phyloP scores from a whole-genome alignment of 495 filamentous ascomycete genomes.

The Choiromyces venosus region DNA sequence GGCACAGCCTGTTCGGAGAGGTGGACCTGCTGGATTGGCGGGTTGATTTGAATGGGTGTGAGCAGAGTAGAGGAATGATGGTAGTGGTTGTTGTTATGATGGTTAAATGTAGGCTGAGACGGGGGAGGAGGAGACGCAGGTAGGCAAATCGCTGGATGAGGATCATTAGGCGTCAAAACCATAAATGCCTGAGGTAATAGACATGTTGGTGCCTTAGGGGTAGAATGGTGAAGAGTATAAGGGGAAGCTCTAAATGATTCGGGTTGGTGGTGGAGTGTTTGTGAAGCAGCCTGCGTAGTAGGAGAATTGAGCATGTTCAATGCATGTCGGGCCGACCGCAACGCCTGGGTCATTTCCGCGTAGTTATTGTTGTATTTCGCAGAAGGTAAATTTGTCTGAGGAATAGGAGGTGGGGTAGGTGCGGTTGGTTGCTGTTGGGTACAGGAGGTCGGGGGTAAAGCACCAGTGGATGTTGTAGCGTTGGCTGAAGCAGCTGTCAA shows the following conservation, averaged over 20 bases:
- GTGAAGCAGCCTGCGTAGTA: conserved; percentile 20
- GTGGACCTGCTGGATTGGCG: conserved; percentile 29
- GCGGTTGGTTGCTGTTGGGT: conserved; percentile 34
- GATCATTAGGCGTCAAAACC: conserved; percentile 37
- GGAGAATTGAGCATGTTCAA: conserved; percentile 34
- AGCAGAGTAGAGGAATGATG: conserved; percentile 36
- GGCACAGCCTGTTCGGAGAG: conserved; percentile 30
- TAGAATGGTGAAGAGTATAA: conserved; percentile 23
- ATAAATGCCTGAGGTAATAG: conserved; percentile 40
- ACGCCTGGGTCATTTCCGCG: conserved; percentile 28
- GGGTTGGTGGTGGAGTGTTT: conserved; percentile 23
- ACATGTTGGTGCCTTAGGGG: conserved; percentile 24
- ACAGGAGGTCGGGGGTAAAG: conserved; percentile 20
- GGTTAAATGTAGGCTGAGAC: conserved; percentile 21
- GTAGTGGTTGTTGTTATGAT: conserved; percentile 25
- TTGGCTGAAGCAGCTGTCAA: conserved; percentile 37
- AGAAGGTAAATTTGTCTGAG: conserved; percentile 12
- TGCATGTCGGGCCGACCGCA: conserved; percentile 38
- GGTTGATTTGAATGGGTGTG: conserved; percentile 31
- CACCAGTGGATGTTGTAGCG: conserved; percentile 18
- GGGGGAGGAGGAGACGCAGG: conserved; percentile 35
- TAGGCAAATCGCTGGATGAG: conserved; percentile 37
- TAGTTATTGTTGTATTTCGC: conserved; percentile 21
- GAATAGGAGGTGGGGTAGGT: conserved; percentile 32
- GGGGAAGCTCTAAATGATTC: conserved; percentile 27